Percentiles rank a stretch among this genome's conserved stretches.
Evolutionary conservation across 192 early-diverging fungal species (phyloP).

Genomic region (Backusella psychrophila): DNA sequence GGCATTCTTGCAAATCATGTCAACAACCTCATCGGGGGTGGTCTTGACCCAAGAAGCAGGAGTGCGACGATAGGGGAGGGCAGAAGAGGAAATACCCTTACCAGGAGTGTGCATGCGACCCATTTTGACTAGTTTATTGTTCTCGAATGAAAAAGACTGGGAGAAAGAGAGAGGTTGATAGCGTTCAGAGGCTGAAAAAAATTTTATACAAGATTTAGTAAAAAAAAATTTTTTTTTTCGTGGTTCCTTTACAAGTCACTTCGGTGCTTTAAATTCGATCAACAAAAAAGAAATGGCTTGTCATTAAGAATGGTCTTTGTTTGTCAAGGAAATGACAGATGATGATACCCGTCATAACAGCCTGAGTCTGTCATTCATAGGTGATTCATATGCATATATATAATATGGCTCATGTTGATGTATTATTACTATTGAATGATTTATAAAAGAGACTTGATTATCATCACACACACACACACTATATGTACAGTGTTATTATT

Average conservation of each 20-base stretch:
- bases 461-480: too few species aligned
- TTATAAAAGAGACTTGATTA: too few species aligned
- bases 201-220: not conserved
- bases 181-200: not conserved
- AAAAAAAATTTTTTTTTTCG: not conserved
- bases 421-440: too few species aligned
- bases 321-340: too few species aligned
- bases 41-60: conserved; percentile 98
- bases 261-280: not conserved
- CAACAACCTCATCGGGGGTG: conserved; percentile 94
- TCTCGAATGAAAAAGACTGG: conserved; percentile 3
- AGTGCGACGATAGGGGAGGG: conserved; percentile 95
- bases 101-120: conserved; percentile 83
- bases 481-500: too few species aligned
- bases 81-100: conserved; percentile 91
- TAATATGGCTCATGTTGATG: too few species aligned
- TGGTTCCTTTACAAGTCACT: not conserved
- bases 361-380: too few species aligned
- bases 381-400: too few species aligned
- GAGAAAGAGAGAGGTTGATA: not conserved
- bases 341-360: too few species aligned
- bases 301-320: too few species aligned
- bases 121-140: conserved; percentile 13
- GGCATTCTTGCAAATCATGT: conserved; percentile 98
- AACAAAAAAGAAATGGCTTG: too few species aligned